Conservation (phyloP, 2,329 filamentous ascomycete species). For the Dendrostoma leiphaemia region DNA sequence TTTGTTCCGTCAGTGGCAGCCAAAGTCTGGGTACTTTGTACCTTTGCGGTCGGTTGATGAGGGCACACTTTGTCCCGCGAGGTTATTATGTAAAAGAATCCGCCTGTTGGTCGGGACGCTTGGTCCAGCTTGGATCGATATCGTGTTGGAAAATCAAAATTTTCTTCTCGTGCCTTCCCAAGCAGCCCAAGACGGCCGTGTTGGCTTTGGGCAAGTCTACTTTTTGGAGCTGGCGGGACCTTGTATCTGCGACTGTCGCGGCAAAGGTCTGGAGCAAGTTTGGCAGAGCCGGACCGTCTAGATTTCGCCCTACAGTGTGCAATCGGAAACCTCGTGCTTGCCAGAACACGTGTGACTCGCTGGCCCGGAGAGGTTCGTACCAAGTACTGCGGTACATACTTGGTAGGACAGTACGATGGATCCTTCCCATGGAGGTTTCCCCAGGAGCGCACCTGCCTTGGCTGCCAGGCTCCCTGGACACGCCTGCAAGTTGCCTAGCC, state of each 20-base stretch:
- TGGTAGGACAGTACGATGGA: too few relatives aligned
- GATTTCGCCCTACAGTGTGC: too few relatives aligned
- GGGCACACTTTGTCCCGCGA: too few relatives aligned
- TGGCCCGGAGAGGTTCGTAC: not conserved
- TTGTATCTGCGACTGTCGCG: not conserved
- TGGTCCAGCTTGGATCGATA: not conserved
- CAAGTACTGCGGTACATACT: too few relatives aligned
- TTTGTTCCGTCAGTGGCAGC: too few relatives aligned
- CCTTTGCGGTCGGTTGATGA: not conserved
- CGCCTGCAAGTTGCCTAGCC: not conserved
- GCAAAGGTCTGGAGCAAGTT: too few relatives aligned
- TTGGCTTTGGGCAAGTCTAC: too few relatives aligned
- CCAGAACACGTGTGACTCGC: not conserved
- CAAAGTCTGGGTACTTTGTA: too few relatives aligned
- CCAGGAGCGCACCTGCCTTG: not conserved
- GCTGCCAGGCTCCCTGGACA: too few relatives aligned
- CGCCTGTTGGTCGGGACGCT: conserved; percentile 1
- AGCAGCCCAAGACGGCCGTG: not conserved
- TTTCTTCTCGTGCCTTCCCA: not conserved
- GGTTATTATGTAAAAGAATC: conserved; percentile 28
- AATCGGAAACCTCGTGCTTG: not conserved
- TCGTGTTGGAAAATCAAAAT: not conserved
- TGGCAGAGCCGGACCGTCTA: too few relatives aligned
- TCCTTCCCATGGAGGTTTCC: too few relatives aligned
- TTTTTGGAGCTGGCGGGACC: too few relatives aligned